Evolutionary conservation across 1,284 basidiomycete species (phyloP).

Genomic region (Sanghuangporus weigelae): DNA sequence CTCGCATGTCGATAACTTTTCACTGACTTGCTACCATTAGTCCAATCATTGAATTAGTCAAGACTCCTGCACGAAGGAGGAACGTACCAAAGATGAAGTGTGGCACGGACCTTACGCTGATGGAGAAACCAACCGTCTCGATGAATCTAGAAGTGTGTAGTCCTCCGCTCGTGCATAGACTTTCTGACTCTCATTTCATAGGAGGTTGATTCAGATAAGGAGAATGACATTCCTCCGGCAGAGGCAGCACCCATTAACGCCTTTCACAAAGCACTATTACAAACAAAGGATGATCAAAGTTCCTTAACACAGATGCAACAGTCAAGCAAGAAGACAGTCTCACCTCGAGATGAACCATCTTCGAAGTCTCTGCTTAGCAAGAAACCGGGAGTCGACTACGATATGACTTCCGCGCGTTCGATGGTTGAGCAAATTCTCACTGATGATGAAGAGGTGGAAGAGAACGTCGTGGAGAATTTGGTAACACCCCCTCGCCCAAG

Average conservation of each 20-base stretch:
- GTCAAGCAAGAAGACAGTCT: conserved; percentile 10
- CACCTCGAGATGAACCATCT: neutral
- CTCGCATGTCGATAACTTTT: neutral
- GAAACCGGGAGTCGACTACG: neutral
- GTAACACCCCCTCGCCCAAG: conserved; percentile 1
- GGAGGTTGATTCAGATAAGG: conserved; percentile 33
- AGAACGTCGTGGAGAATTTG: conserved; percentile 6
- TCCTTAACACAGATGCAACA: neutral
- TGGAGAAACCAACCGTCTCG: conserved; percentile 32
- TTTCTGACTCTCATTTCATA: conserved; percentile 20
- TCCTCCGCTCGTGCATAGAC: neutral
- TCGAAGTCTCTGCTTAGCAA: neutral
- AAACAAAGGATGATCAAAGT: conserved; percentile 27
- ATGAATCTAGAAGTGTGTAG: conserved; percentile 43
- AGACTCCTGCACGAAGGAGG: conserved; percentile 73
- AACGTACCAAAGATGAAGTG: conserved; percentile 46
- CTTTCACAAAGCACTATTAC: conserved; percentile 46
- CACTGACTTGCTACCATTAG: conserved; percentile 30
- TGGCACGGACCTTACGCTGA: conserved; percentile 38
- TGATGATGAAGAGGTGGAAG: conserved; percentile 10
- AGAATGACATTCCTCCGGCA: conserved; percentile 33
- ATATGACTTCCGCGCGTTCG: neutral
- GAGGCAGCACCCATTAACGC: conserved; percentile 30
- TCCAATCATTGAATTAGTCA: conserved; percentile 72
- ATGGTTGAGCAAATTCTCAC: neutral